These are phyloP conservation scores for Aspergillus heteromorphus DNA, from an alignment of 495 filamentous ascomycete genomes.

Conservation along the genomic window DNA sequence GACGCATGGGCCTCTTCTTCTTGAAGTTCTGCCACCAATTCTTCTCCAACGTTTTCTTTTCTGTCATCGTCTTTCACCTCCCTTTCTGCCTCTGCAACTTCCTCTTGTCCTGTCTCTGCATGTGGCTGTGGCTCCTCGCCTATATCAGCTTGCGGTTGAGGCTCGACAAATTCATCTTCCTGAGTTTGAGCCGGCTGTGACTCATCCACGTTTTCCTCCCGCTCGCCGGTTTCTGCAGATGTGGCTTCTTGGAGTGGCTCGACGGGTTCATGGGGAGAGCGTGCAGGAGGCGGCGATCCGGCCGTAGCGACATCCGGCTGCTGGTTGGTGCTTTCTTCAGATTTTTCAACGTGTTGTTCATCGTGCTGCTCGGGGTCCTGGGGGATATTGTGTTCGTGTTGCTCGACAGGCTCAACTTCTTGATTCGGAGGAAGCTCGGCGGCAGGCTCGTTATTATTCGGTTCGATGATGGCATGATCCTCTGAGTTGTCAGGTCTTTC, in stretches of 20 bases:
- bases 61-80: conserved; percentile 8
- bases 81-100: conserved; percentile 7
- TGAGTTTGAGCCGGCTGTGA: conserved; percentile 3
- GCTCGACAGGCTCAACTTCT: neutral
- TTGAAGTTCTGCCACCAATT: neutral
- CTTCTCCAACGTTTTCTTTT: neutral
- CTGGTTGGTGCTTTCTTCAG: conserved; percentile 9
- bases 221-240: neutral
- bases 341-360: conserved; percentile 18
- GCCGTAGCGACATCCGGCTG: neutral
- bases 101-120: conserved; percentile 8
- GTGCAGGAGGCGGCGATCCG: conserved; percentile 3
- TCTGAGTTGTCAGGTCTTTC: neutral
- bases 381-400: neutral
- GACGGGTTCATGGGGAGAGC: conserved; percentile 21
- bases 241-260: conserved; percentile 13
- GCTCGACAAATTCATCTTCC: conserved; percentile 2
- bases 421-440: conserved; percentile 6
- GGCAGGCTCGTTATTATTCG: conserved; percentile 4
- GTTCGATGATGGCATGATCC: conserved; percentile 9
- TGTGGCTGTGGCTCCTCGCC: neutral
- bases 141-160: conserved; percentile 3
- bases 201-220: neutral
- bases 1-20: neutral
- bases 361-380: conserved; percentile 1